These are phyloP conservation scores for Stereocaulon alpinum DNA, from an alignment of 495 filamentous ascomycete species.

Conservation along the genomic window DNA sequence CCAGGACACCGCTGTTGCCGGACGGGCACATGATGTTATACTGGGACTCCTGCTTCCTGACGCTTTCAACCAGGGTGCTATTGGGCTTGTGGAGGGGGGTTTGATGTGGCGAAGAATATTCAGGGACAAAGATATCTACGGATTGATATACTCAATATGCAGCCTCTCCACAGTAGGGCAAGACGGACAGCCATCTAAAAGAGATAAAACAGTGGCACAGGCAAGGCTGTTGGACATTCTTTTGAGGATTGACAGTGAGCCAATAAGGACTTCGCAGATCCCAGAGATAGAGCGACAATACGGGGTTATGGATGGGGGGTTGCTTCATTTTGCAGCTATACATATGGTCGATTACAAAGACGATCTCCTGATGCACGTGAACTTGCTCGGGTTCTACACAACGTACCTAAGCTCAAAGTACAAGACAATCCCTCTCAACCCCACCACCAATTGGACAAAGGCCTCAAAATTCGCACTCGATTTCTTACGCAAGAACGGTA, in stretches of 20 bases:
- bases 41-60: conserved; percentile 56
- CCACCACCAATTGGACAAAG: background rate
- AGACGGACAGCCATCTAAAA: conserved; percentile 39
- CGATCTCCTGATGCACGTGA: conserved; percentile 74
- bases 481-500: conserved; percentile 40
- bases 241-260: conserved; percentile 54
- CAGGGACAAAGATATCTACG: conserved; percentile 54
- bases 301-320: conserved; percentile 37
- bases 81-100: conserved; percentile 47
- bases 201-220: conserved; percentile 67
- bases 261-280: conserved; percentile 48
- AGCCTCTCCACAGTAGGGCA: conserved; percentile 34
- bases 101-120: conserved; percentile 66
- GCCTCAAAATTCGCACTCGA: conserved; percentile 43
- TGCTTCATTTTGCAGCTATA: conserved; percentile 65
- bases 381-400: conserved; percentile 64
- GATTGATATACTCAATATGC: conserved; percentile 51
- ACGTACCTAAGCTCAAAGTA: conserved; percentile 45
- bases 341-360: conserved; percentile 59
- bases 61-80: conserved; percentile 28
- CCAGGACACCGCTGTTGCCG: conserved; percentile 60
- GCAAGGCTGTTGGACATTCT: conserved; percentile 63
- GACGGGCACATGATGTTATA: conserved; percentile 55
- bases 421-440: conserved; percentile 5
- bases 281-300: conserved; percentile 50